Base-by-base conservation (phyloP, 2,329 filamentous ascomycete genomes). In the Fusarium setosum region DNA sequence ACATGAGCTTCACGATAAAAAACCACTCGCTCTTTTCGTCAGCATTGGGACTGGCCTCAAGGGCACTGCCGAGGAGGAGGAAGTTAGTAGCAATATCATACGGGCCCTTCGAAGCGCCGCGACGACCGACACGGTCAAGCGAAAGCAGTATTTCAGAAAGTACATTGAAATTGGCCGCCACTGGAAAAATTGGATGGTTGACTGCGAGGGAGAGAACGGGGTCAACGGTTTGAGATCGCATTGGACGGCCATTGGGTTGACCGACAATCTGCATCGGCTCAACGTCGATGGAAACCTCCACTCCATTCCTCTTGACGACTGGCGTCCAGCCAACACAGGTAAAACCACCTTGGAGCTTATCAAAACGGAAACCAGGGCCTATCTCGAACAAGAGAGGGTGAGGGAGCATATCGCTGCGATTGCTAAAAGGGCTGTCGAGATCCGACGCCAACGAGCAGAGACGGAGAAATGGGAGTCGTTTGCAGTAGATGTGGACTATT, bases 1-100 rank as follows among this genome's bases (percentile, higher is more conserved):
- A 0, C 10, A 49, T 3, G 23, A 42, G 0, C 31, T 63, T 0
- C 57, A 61, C 3, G 10, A 2, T 3, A 8, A 20, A 4, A 7
- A 12, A 1, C 57, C 60, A 1, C n/a, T n/a, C n/a, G 52, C 6
- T 1, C 40, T 61, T 0, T 57, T 61, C 3, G 52, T 63, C 1
- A 63, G 60, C 1, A 63, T 61, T 8, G 57, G 52, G 2, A 61
- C 60, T 4, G 60, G 60, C 2, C 4, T 62, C 2, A 60, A 52
- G 13, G 20, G 5, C 3, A 15, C 2, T 3, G 13, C 6, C 6
- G 24, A 29, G 10, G 24, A 29, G 10, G 24, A 38, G n/a, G 35
- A 21, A 7, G 12, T 6, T 20, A 47, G n/a, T 23, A 11, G 20
- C 7, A 23, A 55, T 17, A 47, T 26, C 9, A 34, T 9, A 0